These are phyloP conservation scores for Ophiostoma australiae DNA, from an alignment of 2,329 filamentous ascomycete genomes.

Conservation along the genomic window DNA sequence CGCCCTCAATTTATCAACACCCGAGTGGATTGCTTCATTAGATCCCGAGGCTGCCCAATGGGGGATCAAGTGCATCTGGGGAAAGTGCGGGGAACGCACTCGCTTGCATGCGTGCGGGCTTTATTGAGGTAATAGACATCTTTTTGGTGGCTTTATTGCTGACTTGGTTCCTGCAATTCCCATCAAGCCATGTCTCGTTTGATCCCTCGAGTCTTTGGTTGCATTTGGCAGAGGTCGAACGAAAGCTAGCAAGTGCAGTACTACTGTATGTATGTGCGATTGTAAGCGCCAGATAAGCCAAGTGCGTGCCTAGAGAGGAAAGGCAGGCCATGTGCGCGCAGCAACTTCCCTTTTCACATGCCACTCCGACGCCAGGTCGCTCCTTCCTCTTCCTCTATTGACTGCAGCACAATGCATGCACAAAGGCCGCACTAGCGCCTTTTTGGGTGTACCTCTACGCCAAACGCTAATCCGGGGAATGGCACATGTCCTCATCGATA, in stretches of 20 bases:
- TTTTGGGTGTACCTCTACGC: background rate
- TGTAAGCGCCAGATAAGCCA: background rate
- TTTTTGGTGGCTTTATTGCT: background rate
- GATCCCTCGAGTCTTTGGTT: background rate
- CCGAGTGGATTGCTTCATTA: background rate
- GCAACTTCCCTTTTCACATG: conserved; percentile 13
- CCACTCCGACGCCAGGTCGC: background rate
- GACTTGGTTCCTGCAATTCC: background rate
- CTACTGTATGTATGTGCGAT: too few relatives aligned
- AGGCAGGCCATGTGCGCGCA: background rate
- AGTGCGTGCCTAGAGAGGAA: background rate
- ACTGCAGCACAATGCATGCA: background rate
- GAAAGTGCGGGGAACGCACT: conserved; percentile 1
- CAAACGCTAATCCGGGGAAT: background rate
- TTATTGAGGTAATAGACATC: background rate
- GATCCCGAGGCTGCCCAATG: background rate
- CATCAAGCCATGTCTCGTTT: background rate
- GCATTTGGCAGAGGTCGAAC: background rate
- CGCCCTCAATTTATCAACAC: background rate
- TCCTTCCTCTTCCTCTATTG: background rate
- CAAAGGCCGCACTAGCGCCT: conserved; percentile 5
- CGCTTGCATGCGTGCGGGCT: background rate
- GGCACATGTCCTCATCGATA: background rate
- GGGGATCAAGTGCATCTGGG: background rate
- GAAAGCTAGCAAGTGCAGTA: too few relatives aligned